Base-by-base conservation (phyloP, 2,329 filamentous ascomycete species). In the Bipolaris victoriae region DNA sequence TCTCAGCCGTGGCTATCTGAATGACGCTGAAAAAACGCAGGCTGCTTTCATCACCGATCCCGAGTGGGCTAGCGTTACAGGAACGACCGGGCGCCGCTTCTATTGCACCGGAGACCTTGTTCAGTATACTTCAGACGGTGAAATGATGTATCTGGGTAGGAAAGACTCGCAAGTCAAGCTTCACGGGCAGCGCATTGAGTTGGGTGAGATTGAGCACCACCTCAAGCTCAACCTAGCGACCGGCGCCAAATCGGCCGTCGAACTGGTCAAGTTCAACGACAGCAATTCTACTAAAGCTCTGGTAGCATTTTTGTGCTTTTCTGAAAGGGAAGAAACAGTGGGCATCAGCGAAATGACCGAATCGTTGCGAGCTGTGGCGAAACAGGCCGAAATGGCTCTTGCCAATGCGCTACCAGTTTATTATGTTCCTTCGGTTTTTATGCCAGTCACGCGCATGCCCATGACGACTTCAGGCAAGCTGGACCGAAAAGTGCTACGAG, bases 131-230 rank as follows among this genome's bases (percentile, higher is more conserved):
- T 71, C 69, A 2, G 60, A 69, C 15, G 73, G 73, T 11, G 67
- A 72, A 39, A 67, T 75, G 61, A 74, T 74, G 57, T 76, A 75
- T 57, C 58, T 76, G 13, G 72, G 73, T 4, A 62, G 73, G 26
- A 74, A 75, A 49, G 73, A 76, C 49, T 72, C 62, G 39, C 72
- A 75, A 43, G 72, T 76, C 51, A 76, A 76, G 66, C 66, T 81
- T 37, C 77, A 79, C 31, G 79, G 79, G 3, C 76, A 79, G 55
- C 76, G 79, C 0, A 77, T 81, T 43, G 79, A 81, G 55, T 64
- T 81, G 6, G 79, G 76, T 13, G 79, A 81, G 56, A 78, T 81
- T 45, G 79, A 81, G 55, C 75, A 80, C 51, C 77, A 80, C 46
- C 72, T 79, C 33, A 67, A 74, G 22, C 64, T 72, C 9, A 72